Evolutionary conservation across 306 rosid species (phyloP).

Genomic region (Prunus fruticosa): DNA sequence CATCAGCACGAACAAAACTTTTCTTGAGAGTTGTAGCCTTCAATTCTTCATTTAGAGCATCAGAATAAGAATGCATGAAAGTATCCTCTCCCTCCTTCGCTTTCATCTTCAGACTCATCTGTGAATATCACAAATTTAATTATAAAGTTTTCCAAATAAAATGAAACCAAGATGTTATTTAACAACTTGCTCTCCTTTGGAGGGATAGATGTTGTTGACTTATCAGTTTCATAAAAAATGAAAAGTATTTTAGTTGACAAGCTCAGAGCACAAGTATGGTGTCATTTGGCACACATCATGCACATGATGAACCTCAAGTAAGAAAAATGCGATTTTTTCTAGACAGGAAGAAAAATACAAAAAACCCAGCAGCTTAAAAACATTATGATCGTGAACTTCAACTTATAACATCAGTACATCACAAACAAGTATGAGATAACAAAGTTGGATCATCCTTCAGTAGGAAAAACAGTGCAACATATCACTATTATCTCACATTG

Average conservation of each 20-base stretch:
- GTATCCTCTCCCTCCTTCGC: constrained; percentile 43
- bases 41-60: constrained; percentile 64
- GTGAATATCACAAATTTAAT: constrained; percentile 20
- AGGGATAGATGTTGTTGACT: background rate
- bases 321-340: background rate
- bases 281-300: background rate
- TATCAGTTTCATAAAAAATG: background rate
- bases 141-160: constrained; percentile 16
- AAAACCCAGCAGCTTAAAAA: background rate
- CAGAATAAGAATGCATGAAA: constrained; percentile 73
- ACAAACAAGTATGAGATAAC: background rate
- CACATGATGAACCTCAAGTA: background rate
- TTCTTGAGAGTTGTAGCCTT: constrained; percentile 67
- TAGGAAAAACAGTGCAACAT: background rate
- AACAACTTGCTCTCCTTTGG: background rate
- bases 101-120: constrained; percentile 73
- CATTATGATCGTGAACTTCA: background rate
- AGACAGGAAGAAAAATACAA: background rate
- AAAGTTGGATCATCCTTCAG: background rate
- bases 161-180: background rate
- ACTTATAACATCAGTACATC: background rate
- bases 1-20: constrained; percentile 81
- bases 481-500: background rate
- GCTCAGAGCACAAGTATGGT: background rate
- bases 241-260: background rate